Evolutionary conservation across 768 basidiomycete species (phyloP).

Genomic region (Imleria badia): DNA sequence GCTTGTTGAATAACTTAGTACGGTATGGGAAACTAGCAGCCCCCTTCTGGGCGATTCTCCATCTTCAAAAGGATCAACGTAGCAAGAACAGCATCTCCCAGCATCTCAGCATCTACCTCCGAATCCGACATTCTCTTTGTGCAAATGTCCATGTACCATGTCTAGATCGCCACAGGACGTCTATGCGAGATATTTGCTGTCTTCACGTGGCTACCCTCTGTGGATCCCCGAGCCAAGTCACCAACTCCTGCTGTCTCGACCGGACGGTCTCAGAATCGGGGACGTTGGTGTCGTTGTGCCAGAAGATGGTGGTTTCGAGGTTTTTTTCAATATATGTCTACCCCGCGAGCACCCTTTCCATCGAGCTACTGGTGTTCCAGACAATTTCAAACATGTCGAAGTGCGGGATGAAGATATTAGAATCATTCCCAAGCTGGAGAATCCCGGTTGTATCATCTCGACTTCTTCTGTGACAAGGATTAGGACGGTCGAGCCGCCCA

Average conservation of each 20-base stretch:
- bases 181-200: slow-evolving; percentile 16
- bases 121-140: not conserved
- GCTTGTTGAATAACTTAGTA: no score
- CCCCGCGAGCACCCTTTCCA: slow-evolving; percentile 28
- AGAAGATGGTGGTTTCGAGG: slow-evolving; percentile 34
- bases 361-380: slow-evolving; percentile 20
- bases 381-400: slow-evolving; percentile 23
- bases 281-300: slow-evolving; percentile 36
- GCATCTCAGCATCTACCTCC: not conserved
- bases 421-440: not conserved
- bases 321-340: slow-evolving; percentile 37
- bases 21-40: no score
- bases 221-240: slow-evolving; percentile 33
- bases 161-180: slow-evolving; percentile 6
- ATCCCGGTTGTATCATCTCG: slow-evolving; percentile 2
- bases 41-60: no score
- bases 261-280: slow-evolving; percentile 32
- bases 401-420: slow-evolving; percentile 1
- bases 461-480: not conserved
- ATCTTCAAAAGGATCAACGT: no score
- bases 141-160: not conserved
- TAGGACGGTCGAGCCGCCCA: not conserved
- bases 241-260: slow-evolving; percentile 18
- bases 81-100: not conserved
- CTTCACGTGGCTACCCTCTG: slow-evolving; percentile 31